Base-by-base conservation (phyloP, 495 filamentous ascomycete species). In the Xylaria bambusicola region DNA sequence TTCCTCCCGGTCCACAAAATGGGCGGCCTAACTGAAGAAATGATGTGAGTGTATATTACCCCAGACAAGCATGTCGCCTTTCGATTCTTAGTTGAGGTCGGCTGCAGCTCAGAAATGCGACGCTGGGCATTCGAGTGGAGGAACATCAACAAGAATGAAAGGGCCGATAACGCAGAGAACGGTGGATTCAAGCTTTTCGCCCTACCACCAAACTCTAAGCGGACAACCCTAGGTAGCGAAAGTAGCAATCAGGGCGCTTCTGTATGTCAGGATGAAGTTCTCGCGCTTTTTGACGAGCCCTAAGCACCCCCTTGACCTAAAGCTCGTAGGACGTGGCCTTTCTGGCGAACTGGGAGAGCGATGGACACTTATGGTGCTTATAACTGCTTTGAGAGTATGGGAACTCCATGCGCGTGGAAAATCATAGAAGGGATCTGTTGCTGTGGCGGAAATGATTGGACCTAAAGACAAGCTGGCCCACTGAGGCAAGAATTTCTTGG, bases 281-380 rank as follows among this genome's bases (percentile, higher is more conserved):
- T n/a, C n/a, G 26, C 13, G 13, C 15, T 48, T 48, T 6, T 18
- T 17, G 24, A 48, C 46, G 10, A 48, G 46, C 13, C 46, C 46
- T 26, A 48, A 48, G 6, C 46, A 48, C 36, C 52, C 52, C 6
- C 44, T 42, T 23, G 35, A 41, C 31, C 52, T 55, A n/a, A 41
- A 10, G 38, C 24, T 55, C 23, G 38, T 31, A 0, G 52, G 52
- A 4, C 4, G 20, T 12, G 52, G 38, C 13, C 36, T 41, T 20
- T 2, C 7, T 26, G 38, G 35, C 10, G 15, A 13, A 20, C 17
- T 55, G 4, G 52, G 52, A 3, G 38, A 55, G 0, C 52, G 52
- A 20, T 55, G 52, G 24, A 27, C 38, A 2, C 21, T 55, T 7
- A 55, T 33, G 52, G 52, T 45, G 3, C 52, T 55, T 7, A 44